Base-by-base conservation (phyloP, 148 eudicot genomes). In the Silene latifolia region DNA sequence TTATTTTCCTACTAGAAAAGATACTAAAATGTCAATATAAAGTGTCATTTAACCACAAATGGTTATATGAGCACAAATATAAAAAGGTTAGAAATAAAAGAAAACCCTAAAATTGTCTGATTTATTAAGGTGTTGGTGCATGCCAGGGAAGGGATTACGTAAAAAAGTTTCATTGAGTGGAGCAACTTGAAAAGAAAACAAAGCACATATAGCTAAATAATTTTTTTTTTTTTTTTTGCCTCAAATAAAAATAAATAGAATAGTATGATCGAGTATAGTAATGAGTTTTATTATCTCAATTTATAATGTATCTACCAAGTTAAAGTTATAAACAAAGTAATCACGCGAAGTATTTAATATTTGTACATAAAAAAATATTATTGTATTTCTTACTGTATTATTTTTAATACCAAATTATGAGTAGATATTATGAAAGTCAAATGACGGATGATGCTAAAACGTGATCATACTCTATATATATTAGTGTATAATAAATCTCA, bases 141-240 rank as follows among this genome's bases (percentile, higher is more conserved):
- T 48, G 73, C 73, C 20, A 62, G 63, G 20, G 67, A 48, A 60
- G 75, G 10, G 75, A 71, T 77, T 71, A 77, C 75, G 70, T 77
- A 46, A 59, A 69, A 77, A 77, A 47, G 80, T 39, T 14, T 29
- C 29, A 71, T 25, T 64, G 58, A 65, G 67, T 35, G 67, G 47
- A 78, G 66, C 76, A 72, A 71, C 71, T 72, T 47, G 72, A 65
- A 62, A 78, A 72, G n/a, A 23, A 46, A 57, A 67, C 17, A 69
- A 23, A 44, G 27, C 27, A 44, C 53, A 67, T 67, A 60, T 48
- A 48, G 54, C 14, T 13, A 51, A 12, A 13, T 51, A 2, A 13
- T 14, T 51, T 12, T 51, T 51, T 51, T 0, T 13, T 2, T 12
- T 12, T 48, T 12, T 2, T 3, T 48, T 48, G 54, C 14, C 5